These are phyloP conservation scores for Coffea canephora DNA, from an alignment of 257 asterid species.

Conservation along the genomic window DNA sequence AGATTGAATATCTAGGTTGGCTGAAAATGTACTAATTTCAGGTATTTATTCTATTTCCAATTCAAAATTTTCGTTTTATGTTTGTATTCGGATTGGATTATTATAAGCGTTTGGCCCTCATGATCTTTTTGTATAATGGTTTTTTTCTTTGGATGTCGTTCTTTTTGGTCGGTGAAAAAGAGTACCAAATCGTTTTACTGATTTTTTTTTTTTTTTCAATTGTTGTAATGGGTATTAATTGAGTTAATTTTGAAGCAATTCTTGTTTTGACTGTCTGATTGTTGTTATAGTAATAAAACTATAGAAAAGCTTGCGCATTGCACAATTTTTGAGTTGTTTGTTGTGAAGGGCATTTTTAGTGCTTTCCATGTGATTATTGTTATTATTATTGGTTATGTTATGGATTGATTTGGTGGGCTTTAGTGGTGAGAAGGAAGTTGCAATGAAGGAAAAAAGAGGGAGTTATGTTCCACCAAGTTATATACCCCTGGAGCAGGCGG, in stretches of 20 bases:
- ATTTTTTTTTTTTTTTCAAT: too few species aligned
- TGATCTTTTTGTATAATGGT: not conserved
- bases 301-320: not conserved
- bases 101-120: not conserved
- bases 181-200: too few species aligned
- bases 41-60: not conserved
- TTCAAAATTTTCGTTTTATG: not conserved
- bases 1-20: not conserved
- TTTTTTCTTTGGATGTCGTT: too few species aligned
- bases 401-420: not conserved
- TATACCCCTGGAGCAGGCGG: slow-evolving; percentile 47
- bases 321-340: too few species aligned
- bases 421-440: slow-evolving; percentile 8
- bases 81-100: too few species aligned
- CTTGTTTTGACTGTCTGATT: not conserved
- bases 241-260: not conserved
- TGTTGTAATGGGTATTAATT: not conserved
- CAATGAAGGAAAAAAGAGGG: slow-evolving; percentile 43
- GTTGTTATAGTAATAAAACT: not conserved
- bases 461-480: slow-evolving; percentile 79
- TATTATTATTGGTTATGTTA: not conserved
- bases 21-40: not conserved
- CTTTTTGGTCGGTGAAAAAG: too few species aligned
- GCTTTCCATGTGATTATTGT: too few species aligned
- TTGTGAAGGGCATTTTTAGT: too few species aligned